A percentile compares a stretch with the other conserved stretches of the same genome.
phyloP scores from a whole-genome alignment of 768 basidiomycete species.

The Phanerodontia chrysosporium region DNA sequence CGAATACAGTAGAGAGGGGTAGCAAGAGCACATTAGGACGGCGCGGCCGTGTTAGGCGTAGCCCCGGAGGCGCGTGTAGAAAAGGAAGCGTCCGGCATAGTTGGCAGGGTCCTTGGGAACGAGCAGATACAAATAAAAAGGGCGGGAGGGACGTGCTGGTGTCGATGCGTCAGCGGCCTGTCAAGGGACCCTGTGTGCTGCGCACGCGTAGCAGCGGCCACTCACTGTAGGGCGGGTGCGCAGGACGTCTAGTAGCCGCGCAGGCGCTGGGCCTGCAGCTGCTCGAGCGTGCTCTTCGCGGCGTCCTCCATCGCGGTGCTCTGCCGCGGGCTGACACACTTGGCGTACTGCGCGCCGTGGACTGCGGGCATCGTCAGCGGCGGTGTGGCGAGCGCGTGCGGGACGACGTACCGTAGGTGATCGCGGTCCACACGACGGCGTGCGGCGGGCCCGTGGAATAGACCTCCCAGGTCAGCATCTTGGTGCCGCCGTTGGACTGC shows the following conservation, averaged over 20 bases:
- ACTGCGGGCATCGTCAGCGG: constrained; percentile 11
- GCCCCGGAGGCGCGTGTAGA: background rate
- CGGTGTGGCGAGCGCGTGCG: background rate
- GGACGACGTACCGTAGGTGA: constrained; percentile 21
- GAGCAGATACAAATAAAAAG: background rate
- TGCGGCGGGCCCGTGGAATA: constrained; percentile 22
- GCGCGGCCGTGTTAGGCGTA: background rate
- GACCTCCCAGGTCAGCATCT: constrained; percentile 22
- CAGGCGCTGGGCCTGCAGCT: constrained; percentile 18
- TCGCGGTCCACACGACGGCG: constrained; percentile 25
- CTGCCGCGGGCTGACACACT: constrained; percentile 16
- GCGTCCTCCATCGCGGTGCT: constrained; percentile 24
- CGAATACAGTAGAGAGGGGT: background rate
- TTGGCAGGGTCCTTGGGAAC: background rate
- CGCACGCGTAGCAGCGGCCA: background rate
- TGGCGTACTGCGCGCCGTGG: constrained; percentile 24
- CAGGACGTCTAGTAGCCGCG: constrained; percentile 12
- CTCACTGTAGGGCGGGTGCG: background rate
- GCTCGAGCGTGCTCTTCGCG: constrained; percentile 19
- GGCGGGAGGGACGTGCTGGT: background rate
- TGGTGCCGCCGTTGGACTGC: constrained; percentile 22
- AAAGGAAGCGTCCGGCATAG: background rate
- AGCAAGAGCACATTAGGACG: background rate
- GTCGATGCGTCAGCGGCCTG: background rate
- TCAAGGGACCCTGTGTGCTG: background rate